Percentiles rank a stretch among this genome's conserved stretches.
Evolutionary conservation across 2,329 filamentous ascomycete genomes (phyloP).

Genomic region (Talaromyces amestolkiae): DNA sequence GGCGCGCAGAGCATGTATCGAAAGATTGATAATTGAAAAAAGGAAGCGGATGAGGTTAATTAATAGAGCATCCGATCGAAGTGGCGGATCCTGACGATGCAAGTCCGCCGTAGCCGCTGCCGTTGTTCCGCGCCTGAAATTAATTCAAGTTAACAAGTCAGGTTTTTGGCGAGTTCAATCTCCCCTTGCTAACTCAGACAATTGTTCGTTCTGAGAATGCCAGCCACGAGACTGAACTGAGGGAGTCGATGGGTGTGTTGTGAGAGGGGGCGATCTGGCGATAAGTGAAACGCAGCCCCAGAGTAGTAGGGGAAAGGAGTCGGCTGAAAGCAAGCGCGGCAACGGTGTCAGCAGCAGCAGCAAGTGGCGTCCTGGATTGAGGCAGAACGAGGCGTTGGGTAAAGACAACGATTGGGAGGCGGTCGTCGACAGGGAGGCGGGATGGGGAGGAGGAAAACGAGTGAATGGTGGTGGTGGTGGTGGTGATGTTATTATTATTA

Average conservation of each 20-base stretch:
- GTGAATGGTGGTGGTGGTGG: not conserved
- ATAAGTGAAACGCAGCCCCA: slow-evolving; percentile 9
- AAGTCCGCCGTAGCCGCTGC: not conserved
- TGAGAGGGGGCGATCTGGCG: slow-evolving; percentile 5
- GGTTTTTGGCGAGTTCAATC: not conserved
- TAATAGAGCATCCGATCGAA: slow-evolving; percentile 11
- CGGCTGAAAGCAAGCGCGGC: not conserved
- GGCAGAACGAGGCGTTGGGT: not conserved
- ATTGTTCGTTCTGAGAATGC: not conserved
- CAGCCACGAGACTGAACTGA: not conserved
- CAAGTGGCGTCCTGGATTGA: not conserved
- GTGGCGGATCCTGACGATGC: slow-evolving; percentile 14
- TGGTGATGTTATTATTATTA: not conserved
- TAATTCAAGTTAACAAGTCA: not conserved
- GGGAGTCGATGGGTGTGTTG: not conserved
- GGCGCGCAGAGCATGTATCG: slow-evolving; percentile 5
- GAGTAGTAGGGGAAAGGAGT: slow-evolving; percentile 2
- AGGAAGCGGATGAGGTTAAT: not conserved
- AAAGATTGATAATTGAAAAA: not conserved
- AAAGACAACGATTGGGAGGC: slow-evolving; percentile 1
- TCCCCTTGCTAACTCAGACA: not conserved
- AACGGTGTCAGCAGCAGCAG: not conserved
- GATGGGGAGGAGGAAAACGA: not conserved
- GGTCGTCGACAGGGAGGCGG: not conserved
- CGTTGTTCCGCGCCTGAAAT: not conserved